These are phyloP conservation scores for Penicillium subrubescens DNA, from an alignment of 495 filamentous ascomycete species.

Conservation along the genomic window DNA sequence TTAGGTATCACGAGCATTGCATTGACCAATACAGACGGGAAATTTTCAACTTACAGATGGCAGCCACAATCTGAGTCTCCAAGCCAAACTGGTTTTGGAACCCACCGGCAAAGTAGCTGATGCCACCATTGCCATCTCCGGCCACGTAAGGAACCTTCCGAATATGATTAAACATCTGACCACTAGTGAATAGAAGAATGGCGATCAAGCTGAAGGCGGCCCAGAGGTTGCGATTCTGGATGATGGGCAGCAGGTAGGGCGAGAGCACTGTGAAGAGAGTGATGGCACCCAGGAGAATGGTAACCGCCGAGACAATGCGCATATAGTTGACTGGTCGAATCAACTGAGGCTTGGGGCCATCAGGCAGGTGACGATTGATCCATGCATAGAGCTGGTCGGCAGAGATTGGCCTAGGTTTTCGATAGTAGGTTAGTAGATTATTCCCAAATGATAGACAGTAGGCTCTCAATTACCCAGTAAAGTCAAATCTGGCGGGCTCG, in stretches of 20 bases:
- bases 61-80: conserved; percentile 94
- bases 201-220: conserved; percentile 85
- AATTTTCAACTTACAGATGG: conserved; percentile 74
- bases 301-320: conserved; percentile 67
- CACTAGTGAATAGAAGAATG: conserved; percentile 91
- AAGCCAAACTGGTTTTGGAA: conserved; percentile 96
- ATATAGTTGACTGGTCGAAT: conserved; percentile 86
- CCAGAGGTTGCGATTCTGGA: conserved; percentile 93
- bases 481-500: conserved; percentile 82
- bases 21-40: neutral
- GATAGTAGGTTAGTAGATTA: neutral
- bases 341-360: conserved; percentile 72
- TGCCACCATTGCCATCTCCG: conserved; percentile 80
- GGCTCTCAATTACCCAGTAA: conserved; percentile 68
- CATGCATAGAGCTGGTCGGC: conserved; percentile 80
- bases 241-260: conserved; percentile 79
- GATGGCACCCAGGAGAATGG: conserved; percentile 64
- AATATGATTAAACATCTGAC: conserved; percentile 99
- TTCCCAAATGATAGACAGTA: neutral
- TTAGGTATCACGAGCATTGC: conserved; percentile 10
- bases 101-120: conserved; percentile 89
- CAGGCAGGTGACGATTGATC: conserved; percentile 75
- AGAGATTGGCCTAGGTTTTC: conserved; percentile 59
- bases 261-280: conserved; percentile 74
- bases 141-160: conserved; percentile 94